A percentile compares a stretch with the other conserved stretches of the same genome.
These are phyloP conservation scores for Marasmius oreades DNA, from an alignment of 1,284 basidiomycete genomes.

Conservation along the genomic window DNA sequence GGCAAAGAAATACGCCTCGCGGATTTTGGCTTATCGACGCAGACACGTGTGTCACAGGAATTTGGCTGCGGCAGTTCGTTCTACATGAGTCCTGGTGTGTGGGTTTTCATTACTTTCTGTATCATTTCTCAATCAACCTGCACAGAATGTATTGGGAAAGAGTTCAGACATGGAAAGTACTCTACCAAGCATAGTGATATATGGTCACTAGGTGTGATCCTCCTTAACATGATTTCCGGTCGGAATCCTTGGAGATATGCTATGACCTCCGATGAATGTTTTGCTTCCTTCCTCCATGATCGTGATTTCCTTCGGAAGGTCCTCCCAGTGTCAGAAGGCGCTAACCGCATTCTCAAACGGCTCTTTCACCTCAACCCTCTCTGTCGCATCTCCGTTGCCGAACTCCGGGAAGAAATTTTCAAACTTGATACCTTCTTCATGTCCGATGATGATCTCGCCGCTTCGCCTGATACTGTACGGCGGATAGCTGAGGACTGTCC, in stretches of 20 bases:
- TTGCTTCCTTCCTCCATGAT: conserved; percentile 65
- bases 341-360: conserved; percentile 52
- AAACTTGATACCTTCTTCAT: conserved; percentile 67
- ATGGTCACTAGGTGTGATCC: conserved; percentile 87
- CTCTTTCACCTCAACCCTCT: conserved; percentile 56
- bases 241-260: conserved; percentile 89
- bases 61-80: conserved; percentile 80
- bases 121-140: conserved; percentile 12
- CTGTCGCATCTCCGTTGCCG: conserved; percentile 55
- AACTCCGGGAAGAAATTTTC: conserved; percentile 58
- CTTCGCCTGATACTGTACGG: conserved; percentile 27
- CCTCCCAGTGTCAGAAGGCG: conserved; percentile 65
- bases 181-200: conserved; percentile 79
- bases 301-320: conserved; percentile 66
- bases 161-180: conserved; percentile 48
- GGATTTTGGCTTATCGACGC: conserved; percentile 85
- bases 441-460: conserved; percentile 45
- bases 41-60: conserved; percentile 58
- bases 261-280: conserved; percentile 67
- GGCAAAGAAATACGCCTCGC: conserved; percentile 66
- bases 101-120: background rate
- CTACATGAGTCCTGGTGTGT: conserved; percentile 36
- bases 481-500: conserved; percentile 15
- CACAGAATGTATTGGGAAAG: conserved; percentile 71
- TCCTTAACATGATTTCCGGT: conserved; percentile 85